These are phyloP conservation scores for Avena sativa DNA, from an alignment of 176 grass and related monocot species.

Conservation along the genomic window DNA sequence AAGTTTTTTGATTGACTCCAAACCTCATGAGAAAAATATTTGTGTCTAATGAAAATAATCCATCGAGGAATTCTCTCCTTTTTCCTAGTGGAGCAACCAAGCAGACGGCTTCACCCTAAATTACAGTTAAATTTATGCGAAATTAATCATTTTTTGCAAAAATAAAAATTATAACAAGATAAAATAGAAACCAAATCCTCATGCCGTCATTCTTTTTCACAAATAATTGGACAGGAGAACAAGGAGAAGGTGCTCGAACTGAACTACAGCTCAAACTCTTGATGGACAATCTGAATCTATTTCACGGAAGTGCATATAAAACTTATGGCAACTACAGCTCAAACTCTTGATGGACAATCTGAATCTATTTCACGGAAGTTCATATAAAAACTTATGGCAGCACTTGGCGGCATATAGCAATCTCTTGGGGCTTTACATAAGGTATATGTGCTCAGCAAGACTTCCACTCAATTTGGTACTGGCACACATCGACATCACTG, in stretches of 20 bases:
- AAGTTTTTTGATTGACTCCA: too few species aligned
- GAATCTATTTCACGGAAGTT: not conserved
- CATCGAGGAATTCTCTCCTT: too few species aligned
- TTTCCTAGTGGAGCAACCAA: too few species aligned
- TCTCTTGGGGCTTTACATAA: too few species aligned
- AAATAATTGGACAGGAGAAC: not conserved
- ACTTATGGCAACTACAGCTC: not conserved
- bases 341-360: constrained; percentile 5
- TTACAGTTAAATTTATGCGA: not conserved
- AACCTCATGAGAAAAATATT: too few species aligned
- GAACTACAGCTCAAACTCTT: not conserved
- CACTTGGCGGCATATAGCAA: not conserved
- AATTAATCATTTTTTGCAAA: not conserved
- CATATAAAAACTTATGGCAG: not conserved
- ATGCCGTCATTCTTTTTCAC: too few species aligned
- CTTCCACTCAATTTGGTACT: constrained; percentile 5
- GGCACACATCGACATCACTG: not conserved
- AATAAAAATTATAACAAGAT: not conserved
- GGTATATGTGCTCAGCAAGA: not conserved
- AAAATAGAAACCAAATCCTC: not conserved
- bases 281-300: constrained; percentile 1
- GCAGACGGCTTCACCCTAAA: too few species aligned
- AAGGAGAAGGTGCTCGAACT: not conserved
- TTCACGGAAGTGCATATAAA: not conserved
- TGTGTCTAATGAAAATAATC: too few species aligned